Evolutionary conservation across 2,329 filamentous ascomycete species (phyloP), one percentile per base, ranked within the genome.

Genomic region (Orbilia javanica): DNA sequence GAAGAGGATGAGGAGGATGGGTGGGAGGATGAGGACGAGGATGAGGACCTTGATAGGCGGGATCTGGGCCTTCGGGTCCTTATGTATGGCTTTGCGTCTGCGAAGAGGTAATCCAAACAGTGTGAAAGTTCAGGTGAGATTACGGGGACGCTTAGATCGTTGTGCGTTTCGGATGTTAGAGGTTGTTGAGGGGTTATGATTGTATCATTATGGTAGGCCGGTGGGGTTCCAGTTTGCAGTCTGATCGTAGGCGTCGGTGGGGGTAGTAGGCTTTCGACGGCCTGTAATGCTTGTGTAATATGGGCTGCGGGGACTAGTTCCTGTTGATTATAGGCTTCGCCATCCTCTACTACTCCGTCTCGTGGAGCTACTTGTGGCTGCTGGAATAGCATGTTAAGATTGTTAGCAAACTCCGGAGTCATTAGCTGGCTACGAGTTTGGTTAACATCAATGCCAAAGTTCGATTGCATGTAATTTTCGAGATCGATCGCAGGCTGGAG

Each of bases 361-460:
- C 46, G 57, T 36, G 22, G 22, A 3, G 29, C 5, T 20, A 6
- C 52, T 57, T 25, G 34, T 42, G 18, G 11, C 18, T 25, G 55
- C 20, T 60, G 36, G 22, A 46, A 48, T 34, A 46, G 39, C 25
- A 31, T 22, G 4, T 64, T 46, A 5, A 64, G 60, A 27, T 13
- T 22, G 3, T 48, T 13, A 8, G 25, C 15, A 11, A 64, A 64
- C 25, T 64, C 42, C 10, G 60, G 42, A 2, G 60, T 48, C 60
- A 64, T 64, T 2, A 64, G n/a, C 22, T 64, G 36, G 6, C 60
- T 64, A 20, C 60, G 60, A 6, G 60, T 31, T 22, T 64, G 60
- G 20, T 31, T 64, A 4, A 64, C 42, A 13, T 46, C 2, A 25
- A 64, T 46, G 15, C 60, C 60, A 15, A 64, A 15, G 5, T 48